These are phyloP conservation scores for Paecilomyces variotii DNA, from an alignment of 2,329 filamentous ascomycete genomes.

Conservation along the genomic window DNA sequence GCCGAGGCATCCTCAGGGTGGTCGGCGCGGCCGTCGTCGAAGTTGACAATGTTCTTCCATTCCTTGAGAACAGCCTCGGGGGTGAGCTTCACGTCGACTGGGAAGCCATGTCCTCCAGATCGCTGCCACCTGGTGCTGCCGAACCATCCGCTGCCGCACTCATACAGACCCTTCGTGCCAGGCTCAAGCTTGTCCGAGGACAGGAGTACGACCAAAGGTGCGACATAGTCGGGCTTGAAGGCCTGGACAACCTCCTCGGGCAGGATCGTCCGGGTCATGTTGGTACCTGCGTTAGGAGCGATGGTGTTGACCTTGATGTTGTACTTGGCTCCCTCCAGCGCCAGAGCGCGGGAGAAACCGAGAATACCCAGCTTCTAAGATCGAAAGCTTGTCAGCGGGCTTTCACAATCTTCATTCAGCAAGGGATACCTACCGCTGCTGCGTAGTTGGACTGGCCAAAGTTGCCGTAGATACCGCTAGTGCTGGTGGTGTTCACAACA, in stretches of 20 bases:
- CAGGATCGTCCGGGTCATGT: slow-evolving; percentile 89
- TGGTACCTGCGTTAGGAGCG: slow-evolving; percentile 91
- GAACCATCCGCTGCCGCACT: slow-evolving; percentile 91
- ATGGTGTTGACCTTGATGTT: slow-evolving; percentile 99
- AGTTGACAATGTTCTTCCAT: slow-evolving; percentile 74
- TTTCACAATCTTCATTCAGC: slow-evolving; percentile 7
- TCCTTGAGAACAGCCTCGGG: slow-evolving; percentile 73
- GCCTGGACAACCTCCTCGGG: slow-evolving; percentile 97
- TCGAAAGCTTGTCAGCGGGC: slow-evolving; percentile 2
- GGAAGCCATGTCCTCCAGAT: slow-evolving; percentile 82
- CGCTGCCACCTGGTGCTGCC: slow-evolving; percentile 93
- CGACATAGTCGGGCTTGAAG: slow-evolving; percentile 98
- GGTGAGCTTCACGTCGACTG: slow-evolving; percentile 70
- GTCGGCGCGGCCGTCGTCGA: slow-evolving; percentile 80
- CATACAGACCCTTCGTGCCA: slow-evolving; percentile 80
- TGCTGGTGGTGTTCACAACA: slow-evolving; percentile 93
- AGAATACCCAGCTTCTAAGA: slow-evolving; percentile 79
- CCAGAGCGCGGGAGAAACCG: slow-evolving; percentile 86
- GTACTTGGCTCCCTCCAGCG: slow-evolving; percentile 89
- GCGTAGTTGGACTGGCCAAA: slow-evolving; percentile 98
- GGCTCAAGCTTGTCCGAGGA: slow-evolving; percentile 79
- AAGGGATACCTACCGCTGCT: slow-evolving; percentile 57
- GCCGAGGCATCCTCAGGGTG: slow-evolving; percentile 73
- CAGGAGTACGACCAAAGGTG: slow-evolving; percentile 81
- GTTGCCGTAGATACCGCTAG: slow-evolving; percentile 96